These are phyloP conservation scores for Gaeumannomyces tritici DNA, from an alignment of 2,329 filamentous ascomycete species.

Conservation along the genomic window DNA sequence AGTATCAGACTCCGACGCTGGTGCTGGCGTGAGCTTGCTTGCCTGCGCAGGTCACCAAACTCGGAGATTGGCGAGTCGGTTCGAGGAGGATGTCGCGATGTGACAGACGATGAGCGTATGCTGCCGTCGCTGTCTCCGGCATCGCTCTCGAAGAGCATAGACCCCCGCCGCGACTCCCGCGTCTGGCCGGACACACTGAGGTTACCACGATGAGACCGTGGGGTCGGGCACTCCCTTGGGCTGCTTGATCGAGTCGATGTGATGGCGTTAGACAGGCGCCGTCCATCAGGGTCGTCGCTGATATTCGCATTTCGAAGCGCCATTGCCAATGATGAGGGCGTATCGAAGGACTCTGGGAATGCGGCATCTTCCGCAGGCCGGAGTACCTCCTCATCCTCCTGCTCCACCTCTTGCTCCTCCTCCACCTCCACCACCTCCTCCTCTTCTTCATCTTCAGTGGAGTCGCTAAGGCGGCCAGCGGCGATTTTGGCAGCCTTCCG, in stretches of 20 bases:
- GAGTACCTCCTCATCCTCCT: conserved; percentile 35
- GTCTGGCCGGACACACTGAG: conserved; percentile 47
- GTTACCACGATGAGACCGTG: conserved; percentile 65
- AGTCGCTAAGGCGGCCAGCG: conserved; percentile 75
- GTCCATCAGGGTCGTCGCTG: conserved; percentile 27
- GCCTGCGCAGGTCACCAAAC: conserved; percentile 63
- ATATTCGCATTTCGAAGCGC: conserved; percentile 39
- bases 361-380: conserved; percentile 36
- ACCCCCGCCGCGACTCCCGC: conserved; percentile 62
- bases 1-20: conserved; percentile 83
- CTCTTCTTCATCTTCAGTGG: conserved; percentile 51
- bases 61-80: conserved; percentile 91
- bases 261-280: conserved; percentile 47
- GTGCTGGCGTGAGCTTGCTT: conserved; percentile 70
- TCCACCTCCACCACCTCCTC: conserved; percentile 39
- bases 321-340: conserved; percentile 44
- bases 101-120: conserved; percentile 66
- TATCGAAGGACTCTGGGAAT: conserved; percentile 49
- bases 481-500: conserved; percentile 83
- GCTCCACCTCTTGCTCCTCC: conserved; percentile 25
- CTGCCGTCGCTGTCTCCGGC: conserved; percentile 81
- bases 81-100: conserved; percentile 57
- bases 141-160: conserved; percentile 77
- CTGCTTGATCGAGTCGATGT: conserved; percentile 81
- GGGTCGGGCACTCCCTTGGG: conserved; percentile 83